Conservation (phyloP, 768 basidiomycete genomes). For the Wakefieldia striispora region DNA sequence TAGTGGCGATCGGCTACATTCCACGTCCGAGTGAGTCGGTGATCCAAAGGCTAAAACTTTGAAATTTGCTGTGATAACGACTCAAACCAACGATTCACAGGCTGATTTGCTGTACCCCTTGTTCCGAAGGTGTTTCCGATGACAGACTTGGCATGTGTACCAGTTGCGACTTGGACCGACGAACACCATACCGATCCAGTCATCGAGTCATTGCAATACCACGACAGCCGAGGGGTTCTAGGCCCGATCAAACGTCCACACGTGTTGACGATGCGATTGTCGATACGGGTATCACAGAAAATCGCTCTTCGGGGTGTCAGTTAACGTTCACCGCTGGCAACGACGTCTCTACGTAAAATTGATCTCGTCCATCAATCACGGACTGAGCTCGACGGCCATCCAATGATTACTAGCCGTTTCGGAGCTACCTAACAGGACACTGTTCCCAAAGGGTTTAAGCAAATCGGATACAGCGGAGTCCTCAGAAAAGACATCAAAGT, state of each 20-base stretch:
- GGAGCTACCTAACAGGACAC: conserved; percentile 13
- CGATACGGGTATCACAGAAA: conserved; percentile 14
- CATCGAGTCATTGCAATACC: conserved; percentile 7
- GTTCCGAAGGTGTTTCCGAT: too few relatives aligned
- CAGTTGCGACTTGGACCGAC: background rate
- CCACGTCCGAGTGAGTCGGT: conserved; percentile 1
- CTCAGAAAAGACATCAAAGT: conserved; percentile 5
- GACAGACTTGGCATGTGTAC: too few relatives aligned
- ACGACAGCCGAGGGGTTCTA: conserved; percentile 16
- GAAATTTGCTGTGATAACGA: conserved; percentile 3
- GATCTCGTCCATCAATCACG: background rate
- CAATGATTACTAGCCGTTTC: conserved; percentile 7
- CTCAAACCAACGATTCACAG: too few relatives aligned
- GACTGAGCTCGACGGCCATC: conserved; percentile 12
- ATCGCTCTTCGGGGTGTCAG: background rate
- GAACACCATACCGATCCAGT: background rate
- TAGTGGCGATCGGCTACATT: background rate
- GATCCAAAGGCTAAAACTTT: conserved; percentile 21
- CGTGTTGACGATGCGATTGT: conserved; percentile 17
- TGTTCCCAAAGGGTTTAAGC: conserved; percentile 13
- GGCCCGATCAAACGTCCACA: conserved; percentile 9
- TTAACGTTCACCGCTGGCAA: conserved; percentile 7
- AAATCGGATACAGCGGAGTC: conserved; percentile 13
- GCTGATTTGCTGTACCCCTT: too few relatives aligned
- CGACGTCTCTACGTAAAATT: conserved; percentile 27